phyloP scores from a whole-genome alignment of 1,284 basidiomycete species.

The Mycena sp. region DNA sequence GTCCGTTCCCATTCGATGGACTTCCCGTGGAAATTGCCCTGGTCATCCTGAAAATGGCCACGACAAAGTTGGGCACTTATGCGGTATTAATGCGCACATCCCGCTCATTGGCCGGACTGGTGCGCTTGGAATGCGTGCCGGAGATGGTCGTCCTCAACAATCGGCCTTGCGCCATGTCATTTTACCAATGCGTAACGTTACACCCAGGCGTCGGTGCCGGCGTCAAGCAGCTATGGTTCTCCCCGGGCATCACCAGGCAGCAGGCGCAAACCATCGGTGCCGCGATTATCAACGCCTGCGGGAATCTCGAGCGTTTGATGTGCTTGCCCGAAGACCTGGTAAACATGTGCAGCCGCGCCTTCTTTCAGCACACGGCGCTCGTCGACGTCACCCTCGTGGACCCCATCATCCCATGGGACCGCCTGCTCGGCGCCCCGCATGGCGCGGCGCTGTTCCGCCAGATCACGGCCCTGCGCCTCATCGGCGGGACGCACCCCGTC shows the following conservation, averaged over 20 bases:
- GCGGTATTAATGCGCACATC: conserved; percentile 15
- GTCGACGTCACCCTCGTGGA: conserved; percentile 15
- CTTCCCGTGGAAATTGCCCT: conserved; percentile 12
- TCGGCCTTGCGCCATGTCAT: conserved; percentile 8
- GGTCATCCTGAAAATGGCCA: conserved; percentile 12
- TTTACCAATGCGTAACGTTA: conserved; percentile 16
- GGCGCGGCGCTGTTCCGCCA: conserved; percentile 6
- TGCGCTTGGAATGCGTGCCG: conserved; percentile 9
- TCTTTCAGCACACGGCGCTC: conserved; percentile 13
- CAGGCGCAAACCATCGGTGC: not conserved
- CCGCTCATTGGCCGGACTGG: conserved; percentile 5
- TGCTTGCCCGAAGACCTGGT: conserved; percentile 7
- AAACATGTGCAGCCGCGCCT: not conserved
- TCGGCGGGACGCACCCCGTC: conserved; percentile 9
- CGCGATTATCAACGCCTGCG: conserved; percentile 2
- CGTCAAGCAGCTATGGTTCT: conserved; percentile 8
- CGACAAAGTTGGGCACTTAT: conserved; percentile 13
- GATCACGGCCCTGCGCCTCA: conserved; percentile 8
- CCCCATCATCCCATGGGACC: conserved; percentile 15
- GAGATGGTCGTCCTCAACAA: conserved; percentile 1
- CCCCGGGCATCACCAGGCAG: not conserved
- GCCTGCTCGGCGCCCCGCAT: conserved; percentile 11
- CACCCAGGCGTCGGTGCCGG: conserved; percentile 10
- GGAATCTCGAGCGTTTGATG: conserved; percentile 3
- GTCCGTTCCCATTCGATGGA: conserved; percentile 5